These are phyloP conservation scores for Ophiostoma perfectum DNA, from an alignment of 2,329 filamentous ascomycete genomes.

Conservation along the genomic window DNA sequence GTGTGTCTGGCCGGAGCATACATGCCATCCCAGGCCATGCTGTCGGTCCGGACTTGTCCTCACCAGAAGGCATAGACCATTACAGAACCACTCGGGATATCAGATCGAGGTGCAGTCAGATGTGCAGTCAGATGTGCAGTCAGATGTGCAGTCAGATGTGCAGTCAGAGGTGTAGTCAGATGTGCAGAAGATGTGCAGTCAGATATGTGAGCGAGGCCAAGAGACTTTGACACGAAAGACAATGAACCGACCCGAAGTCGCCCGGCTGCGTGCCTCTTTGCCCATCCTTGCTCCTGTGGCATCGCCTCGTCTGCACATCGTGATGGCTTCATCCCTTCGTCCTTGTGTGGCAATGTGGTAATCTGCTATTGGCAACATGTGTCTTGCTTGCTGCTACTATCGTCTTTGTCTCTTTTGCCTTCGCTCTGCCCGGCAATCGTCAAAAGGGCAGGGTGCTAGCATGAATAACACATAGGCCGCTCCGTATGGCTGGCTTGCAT, in stretches of 20 bases:
- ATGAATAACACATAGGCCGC: background rate
- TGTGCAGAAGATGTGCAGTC: background rate
- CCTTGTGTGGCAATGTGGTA: too few relatives aligned
- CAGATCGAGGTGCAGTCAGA: background rate
- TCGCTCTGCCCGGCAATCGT: background rate
- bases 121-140: too few relatives aligned
- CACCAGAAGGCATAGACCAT: background rate
- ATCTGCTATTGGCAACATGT: background rate
- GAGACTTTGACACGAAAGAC: too few relatives aligned
- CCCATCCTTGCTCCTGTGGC: background rate
- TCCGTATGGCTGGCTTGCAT: conserved; percentile 6
- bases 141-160: too few relatives aligned
- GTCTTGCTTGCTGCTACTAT: background rate
- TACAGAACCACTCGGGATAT: background rate
- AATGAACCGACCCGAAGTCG: too few relatives aligned
- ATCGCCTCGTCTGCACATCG: background rate
- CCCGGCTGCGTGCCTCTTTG: background rate
- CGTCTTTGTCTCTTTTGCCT: background rate
- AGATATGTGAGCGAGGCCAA: too few relatives aligned
- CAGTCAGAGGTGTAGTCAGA: too few relatives aligned
- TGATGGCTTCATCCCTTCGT: background rate
- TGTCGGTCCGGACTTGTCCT: background rate
- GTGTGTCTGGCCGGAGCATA: too few relatives aligned
- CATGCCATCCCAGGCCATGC: too few relatives aligned
- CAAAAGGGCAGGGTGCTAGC: background rate